Conservation (phyloP, 2,329 filamentous ascomycete species). For the Penicillium hesseltinei region DNA sequence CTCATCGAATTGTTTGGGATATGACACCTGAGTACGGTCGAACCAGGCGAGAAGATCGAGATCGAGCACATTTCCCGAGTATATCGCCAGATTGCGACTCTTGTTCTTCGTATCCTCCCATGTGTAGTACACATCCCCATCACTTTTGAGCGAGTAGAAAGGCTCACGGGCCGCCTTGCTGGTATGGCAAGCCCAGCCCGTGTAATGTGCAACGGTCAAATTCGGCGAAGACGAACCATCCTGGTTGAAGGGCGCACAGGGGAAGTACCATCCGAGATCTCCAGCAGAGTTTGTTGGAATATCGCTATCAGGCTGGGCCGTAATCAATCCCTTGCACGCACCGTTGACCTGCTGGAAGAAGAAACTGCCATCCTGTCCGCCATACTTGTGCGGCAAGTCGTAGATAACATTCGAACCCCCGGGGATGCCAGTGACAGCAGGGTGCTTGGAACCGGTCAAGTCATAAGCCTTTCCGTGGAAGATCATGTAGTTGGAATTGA, state of each 20-base stretch:
- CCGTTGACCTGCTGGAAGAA: constrained; percentile 98
- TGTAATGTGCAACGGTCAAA: constrained; percentile 68
- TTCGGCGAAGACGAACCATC: constrained; percentile 83
- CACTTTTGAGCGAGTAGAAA: constrained; percentile 70
- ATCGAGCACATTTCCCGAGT: constrained; percentile 90
- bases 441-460: constrained; percentile 72
- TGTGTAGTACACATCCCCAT: constrained; percentile 90
- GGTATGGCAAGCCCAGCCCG: constrained; percentile 88
- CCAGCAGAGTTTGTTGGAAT: constrained; percentile 72
- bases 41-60: constrained; percentile 88
- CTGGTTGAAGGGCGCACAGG: constrained; percentile 86
- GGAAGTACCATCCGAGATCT: constrained; percentile 94
- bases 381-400: constrained; percentile 76
- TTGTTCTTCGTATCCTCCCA: constrained; percentile 92
- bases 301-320: constrained; percentile 58
- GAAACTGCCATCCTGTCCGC: constrained; percentile 92
- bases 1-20: constrained; percentile 75
- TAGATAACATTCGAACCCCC: constrained; percentile 76
- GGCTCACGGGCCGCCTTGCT: constrained; percentile 63
- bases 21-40: constrained; percentile 73
- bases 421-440: constrained; percentile 75
- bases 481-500: constrained; percentile 84
- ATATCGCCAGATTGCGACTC: constrained; percentile 87
- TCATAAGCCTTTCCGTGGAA: constrained; percentile 92
- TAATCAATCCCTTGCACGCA: constrained; percentile 89